A percentile compares a stretch with the other conserved stretches of the same genome.
phyloP scores from a whole-genome alignment of 306 rosid species.

The Chamaecrista fasciculata region DNA sequence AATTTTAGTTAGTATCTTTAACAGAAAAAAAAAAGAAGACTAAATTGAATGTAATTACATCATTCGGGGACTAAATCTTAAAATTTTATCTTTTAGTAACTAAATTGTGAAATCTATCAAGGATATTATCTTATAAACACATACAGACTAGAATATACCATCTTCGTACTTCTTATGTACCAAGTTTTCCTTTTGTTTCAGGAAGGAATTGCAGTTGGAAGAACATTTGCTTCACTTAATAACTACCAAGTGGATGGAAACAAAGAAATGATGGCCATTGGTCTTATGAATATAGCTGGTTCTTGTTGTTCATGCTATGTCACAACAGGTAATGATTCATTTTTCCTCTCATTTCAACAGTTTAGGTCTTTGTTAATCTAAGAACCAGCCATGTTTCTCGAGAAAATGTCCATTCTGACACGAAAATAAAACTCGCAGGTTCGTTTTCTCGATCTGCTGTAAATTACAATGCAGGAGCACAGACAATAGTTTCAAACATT shows the following conservation, averaged over 20 bases:
- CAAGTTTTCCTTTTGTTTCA: constrained; percentile 23
- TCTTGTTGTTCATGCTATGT: constrained; percentile 90
- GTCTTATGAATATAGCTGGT: constrained; percentile 88
- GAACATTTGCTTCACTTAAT: constrained; percentile 83
- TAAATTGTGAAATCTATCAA: no score
- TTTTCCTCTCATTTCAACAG: constrained; percentile 4
- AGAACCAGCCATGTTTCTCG: neutral
- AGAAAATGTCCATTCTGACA: neutral
- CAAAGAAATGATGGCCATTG: constrained; percentile 98
- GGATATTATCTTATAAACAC: neutral
- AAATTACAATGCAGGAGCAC: constrained; percentile 87
- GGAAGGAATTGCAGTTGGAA: constrained; percentile 99
- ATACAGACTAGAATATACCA: neutral
- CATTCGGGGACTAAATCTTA: no score
- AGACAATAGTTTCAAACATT: constrained; percentile 77
- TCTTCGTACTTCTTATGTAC: neutral
- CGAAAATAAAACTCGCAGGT: constrained; percentile 46
- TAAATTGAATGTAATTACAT: no score
- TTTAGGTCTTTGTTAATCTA: neutral
- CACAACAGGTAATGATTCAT: constrained; percentile 58
- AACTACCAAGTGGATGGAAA: constrained; percentile 98
- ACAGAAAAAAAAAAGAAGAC: no score
- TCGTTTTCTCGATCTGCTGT: constrained; percentile 95
- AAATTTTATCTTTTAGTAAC: no score
- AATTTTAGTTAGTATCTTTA: no score